phyloP scores from a whole-genome alignment of 306 rosid species.

The Acacia melanoxylon region DNA sequence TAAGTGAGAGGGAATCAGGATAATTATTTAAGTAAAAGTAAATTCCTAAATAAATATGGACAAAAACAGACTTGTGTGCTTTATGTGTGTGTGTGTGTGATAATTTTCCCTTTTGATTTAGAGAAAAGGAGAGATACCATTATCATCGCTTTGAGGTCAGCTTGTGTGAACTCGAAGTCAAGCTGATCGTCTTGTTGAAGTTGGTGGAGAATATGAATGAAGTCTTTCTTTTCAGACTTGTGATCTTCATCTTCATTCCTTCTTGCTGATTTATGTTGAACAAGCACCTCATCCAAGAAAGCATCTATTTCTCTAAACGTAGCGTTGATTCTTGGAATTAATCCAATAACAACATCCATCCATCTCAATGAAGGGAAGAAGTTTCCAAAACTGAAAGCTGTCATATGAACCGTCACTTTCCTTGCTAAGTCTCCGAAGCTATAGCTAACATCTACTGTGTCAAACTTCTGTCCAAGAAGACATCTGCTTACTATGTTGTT shows the following conservation, averaged over 20 bases:
- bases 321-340: background rate
- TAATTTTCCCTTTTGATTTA: background rate
- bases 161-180: background rate
- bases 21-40: too few relatives aligned
- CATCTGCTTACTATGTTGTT: constrained; percentile 31
- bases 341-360: constrained; percentile 43
- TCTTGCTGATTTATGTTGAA: constrained; percentile 3
- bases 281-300: constrained; percentile 32
- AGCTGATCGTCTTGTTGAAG: constrained; percentile 4
- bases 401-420: background rate
- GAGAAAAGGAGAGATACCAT: background rate
- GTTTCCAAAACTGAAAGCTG: constrained; percentile 38
- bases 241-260: background rate
- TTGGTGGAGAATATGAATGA: constrained; percentile 19
- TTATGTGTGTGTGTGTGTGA: too few relatives aligned
- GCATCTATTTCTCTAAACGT: constrained; percentile 14
- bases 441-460: background rate
- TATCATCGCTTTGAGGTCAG: background rate
- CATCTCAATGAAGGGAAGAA: constrained; percentile 42
- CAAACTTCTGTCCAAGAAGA: constrained; percentile 30
- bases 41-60: too few relatives aligned
- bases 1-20: too few relatives aligned
- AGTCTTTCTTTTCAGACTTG: background rate
- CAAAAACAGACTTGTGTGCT: too few relatives aligned
- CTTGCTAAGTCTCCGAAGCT: constrained; percentile 20